Evolutionary conservation across 192 early-diverging fungal genomes (phyloP).

Genomic region (Coemansia sp.): DNA sequence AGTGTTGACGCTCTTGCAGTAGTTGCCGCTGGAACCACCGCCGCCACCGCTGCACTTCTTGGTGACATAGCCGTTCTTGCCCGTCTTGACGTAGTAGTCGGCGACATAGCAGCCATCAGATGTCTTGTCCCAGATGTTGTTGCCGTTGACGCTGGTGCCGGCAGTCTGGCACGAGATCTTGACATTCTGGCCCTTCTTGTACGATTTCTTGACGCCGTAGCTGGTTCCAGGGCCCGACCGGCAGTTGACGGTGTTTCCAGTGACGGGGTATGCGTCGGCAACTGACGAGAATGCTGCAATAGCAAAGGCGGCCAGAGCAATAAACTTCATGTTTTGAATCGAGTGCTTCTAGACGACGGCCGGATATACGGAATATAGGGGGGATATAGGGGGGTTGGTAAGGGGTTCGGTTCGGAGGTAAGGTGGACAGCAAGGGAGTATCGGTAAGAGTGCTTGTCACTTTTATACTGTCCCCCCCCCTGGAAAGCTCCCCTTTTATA

Average conservation of each 20-base stretch:
- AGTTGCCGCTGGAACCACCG: conserved; percentile 4
- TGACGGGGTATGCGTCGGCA: conserved; percentile 7
- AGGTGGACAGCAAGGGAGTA: too few relatives aligned
- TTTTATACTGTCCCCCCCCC: too few relatives aligned
- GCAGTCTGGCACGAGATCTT: conserved; percentile 23
- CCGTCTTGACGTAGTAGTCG: conserved; percentile 42
- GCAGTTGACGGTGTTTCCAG: conserved; percentile 12
- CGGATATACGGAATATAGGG: too few relatives aligned
- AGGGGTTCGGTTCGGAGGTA: too few relatives aligned
- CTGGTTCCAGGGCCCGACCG: conserved; percentile 26
- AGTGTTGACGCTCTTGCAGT: conserved; percentile 16
- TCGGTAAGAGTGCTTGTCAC: too few relatives aligned
- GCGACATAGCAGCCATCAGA: conserved; percentile 39
- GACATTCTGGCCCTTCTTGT: conserved; percentile 14
- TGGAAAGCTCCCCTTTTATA: too few relatives aligned
- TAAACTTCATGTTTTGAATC: conserved; percentile 14
- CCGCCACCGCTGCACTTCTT: conserved; percentile 7
- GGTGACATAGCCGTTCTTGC: conserved; percentile 16
- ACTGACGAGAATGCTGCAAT: neutral
- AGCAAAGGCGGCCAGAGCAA: conserved; percentile 9
- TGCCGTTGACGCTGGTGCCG: conserved; percentile 23
- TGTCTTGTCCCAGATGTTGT: conserved; percentile 43
- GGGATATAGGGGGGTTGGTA: too few relatives aligned
- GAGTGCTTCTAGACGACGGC: too few relatives aligned
- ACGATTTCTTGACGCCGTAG: conserved; percentile 14